These are phyloP conservation scores for Emericellopsis atlantica DNA, from an alignment of 2,329 filamentous ascomycete genomes.

Conservation along the genomic window DNA sequence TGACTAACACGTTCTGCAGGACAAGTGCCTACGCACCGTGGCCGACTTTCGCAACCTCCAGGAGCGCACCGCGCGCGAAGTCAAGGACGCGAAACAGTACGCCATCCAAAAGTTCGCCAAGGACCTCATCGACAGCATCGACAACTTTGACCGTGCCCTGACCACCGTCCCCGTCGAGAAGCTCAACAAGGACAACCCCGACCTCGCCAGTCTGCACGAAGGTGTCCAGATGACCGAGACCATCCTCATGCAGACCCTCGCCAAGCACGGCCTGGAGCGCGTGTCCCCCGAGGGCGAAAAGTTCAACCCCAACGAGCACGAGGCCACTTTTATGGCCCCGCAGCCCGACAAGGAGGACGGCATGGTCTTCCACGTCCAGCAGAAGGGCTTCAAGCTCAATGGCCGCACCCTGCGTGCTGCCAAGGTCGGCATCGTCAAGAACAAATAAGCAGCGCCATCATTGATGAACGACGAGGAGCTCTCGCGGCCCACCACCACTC, in stretches of 20 bases:
- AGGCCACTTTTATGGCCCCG: slow-evolving; percentile 90
- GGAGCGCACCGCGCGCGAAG: slow-evolving; percentile 83
- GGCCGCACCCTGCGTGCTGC: slow-evolving; percentile 79
- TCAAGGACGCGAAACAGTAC: slow-evolving; percentile 78
- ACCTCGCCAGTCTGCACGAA: slow-evolving; percentile 70
- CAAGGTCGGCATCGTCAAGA: slow-evolving; percentile 95
- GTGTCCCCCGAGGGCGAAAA: slow-evolving; percentile 74
- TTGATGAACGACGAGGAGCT: background rate
- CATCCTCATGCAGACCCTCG: slow-evolving; percentile 75
- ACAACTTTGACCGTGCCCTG: slow-evolving; percentile 93
- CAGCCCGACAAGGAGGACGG: slow-evolving; percentile 81
- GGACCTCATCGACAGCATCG: slow-evolving; percentile 87
- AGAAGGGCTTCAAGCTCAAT: slow-evolving; percentile 92
- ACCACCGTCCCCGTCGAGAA: slow-evolving; percentile 64
- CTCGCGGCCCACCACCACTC: background rate
- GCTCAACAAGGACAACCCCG: slow-evolving; percentile 47
- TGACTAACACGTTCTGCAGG: slow-evolving; percentile 39
- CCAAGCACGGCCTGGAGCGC: slow-evolving; percentile 88
- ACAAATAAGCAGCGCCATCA: slow-evolving; percentile 29
- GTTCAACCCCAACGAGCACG: slow-evolving; percentile 94
- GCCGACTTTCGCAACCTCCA: slow-evolving; percentile 98
- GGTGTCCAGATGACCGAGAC: slow-evolving; percentile 92
- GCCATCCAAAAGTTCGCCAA: slow-evolving; percentile 92
- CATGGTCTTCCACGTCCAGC: slow-evolving; percentile 82
- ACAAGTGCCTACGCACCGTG: slow-evolving; percentile 85